Evolutionary conservation across 768 basidiomycete genomes (phyloP), one percentile per base, ranked within the genome.

Genomic region (Trametes cinnabarina): DNA sequence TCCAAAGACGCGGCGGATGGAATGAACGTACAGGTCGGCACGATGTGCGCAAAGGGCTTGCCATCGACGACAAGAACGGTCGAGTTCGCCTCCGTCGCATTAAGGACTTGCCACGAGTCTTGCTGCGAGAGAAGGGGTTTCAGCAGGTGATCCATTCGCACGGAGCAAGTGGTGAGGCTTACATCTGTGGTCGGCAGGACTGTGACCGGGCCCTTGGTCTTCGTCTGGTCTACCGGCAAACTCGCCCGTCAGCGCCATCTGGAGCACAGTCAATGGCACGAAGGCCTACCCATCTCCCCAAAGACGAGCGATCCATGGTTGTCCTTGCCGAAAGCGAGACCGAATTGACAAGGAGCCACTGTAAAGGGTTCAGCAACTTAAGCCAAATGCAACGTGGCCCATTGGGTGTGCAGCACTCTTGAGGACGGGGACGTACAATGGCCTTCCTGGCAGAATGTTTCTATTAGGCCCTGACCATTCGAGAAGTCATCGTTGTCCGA

Each of bases 261-360:
- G 10, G 1, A 43, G 4, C 12, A n/a, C 41, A 8, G 9, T 6
- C 12, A 12, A 22, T 14, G 4, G 39, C 4, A 28, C 15, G 12
- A 15, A 3, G 9, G 20, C 41, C 7, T n/a, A 61, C 60, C 47
- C 1, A 61, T 19, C 15, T 42, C 37, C 6, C 60, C 60, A 6
- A 57, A 57, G 2, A 23, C 30, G 5, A 61, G 15, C 3, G 50
- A 53, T 14, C 55, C 60, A 12, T 23, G 34, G 11, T 55, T 51
- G 14, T 57, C 34, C 19, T 34, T 53, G n/a, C 47, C 40, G 10
- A 57, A 17, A 1, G 41, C 46, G 23, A 61, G 22, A 28, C 51
- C 60, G 14, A 57, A 57, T 19, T 57, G 50, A 40, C 60, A 61
- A 14, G 60, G 55, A 12, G 55, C 44, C 17, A 61, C 60, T 61